These are phyloP conservation scores for Kuraishia molischiana DNA, from an alignment of 805 yeast genomes.

Conservation along the genomic window DNA sequence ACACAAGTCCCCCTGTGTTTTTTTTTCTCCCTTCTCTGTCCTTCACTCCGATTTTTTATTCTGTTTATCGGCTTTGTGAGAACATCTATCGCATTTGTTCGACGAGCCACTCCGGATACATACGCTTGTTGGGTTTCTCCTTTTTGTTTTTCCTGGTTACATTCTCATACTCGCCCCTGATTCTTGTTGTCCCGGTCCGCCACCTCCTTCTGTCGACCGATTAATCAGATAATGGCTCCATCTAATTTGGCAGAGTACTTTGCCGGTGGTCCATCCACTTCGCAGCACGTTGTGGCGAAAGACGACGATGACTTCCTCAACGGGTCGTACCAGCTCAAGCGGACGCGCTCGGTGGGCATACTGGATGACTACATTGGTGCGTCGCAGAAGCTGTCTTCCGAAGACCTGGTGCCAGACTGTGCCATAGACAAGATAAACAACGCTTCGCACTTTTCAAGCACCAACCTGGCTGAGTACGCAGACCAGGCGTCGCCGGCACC, in stretches of 20 bases:
- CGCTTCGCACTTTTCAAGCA: neutral
- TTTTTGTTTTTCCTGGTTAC: too few species aligned
- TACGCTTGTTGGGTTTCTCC: too few species aligned
- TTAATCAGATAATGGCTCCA: too few species aligned
- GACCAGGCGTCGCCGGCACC: constrained; percentile 1
- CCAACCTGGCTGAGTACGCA: neutral
- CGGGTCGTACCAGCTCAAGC: constrained; percentile 63
- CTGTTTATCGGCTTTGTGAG: too few species aligned
- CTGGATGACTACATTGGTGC: constrained; percentile 47
- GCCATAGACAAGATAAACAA: constrained; percentile 74
- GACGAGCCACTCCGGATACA: too few species aligned
- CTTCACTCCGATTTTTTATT: too few species aligned
- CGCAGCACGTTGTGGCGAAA: constrained; percentile 60
- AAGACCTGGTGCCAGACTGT: constrained; percentile 86
- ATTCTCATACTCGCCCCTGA: too few species aligned
- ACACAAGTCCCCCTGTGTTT: too few species aligned
- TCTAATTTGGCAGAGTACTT: constrained; percentile 19
- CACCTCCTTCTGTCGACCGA: too few species aligned
- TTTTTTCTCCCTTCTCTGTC: too few species aligned
- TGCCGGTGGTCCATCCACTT: constrained; percentile 51
- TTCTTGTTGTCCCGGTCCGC: too few species aligned
- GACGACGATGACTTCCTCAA: constrained; percentile 62
- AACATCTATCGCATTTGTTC: too few species aligned
- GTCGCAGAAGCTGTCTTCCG: constrained; percentile 39
- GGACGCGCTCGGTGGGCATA: constrained; percentile 78